Base-by-base conservation (phyloP, 306 rosid genomes). In the Fragaria ananassa region DNA sequence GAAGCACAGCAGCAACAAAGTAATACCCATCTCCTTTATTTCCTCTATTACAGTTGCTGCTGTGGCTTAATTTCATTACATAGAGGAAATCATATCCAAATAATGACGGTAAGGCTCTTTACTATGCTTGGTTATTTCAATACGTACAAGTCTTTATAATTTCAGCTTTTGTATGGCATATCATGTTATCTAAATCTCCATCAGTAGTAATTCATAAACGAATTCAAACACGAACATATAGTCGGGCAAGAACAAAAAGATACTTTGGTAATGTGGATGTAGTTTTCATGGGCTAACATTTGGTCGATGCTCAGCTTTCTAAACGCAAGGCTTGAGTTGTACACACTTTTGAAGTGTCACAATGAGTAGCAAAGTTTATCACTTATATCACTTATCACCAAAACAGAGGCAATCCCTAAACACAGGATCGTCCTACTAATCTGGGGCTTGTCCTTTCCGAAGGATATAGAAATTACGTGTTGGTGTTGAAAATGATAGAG, bases 1-100 rank as follows among this genome's bases (percentile, higher is more conserved):
- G 56, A 77, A 42, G 34, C 76, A 77, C 76, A 77, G 4, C 80
- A 69, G 53, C 81, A 56, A 42, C 81, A 56, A 34, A 57, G 13
- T 8, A 53, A 61, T 45, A 45, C 46, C 78, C 69, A 60, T 61
- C 69, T 74, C 46, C 6, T 3, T 2, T 6, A 67, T 42, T 67
- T 67, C 53, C 19, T 67, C 35, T 67, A 21, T 42, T 12, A 67
- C 47, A 41, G 71, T 67, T 67, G 50, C 35, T 41, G 71, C 53
- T 42, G 71, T 67, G 71, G 53, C 31, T 21, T 21, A 67, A 42
- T 67, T 11, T 41, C 50, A n/a, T 67, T 5, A 67, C 31, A 65
- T 3, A 37, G 29, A 37, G 49, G 49, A 65, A 37, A 37, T 37
- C 47, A 65, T 65, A 65, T 37, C 70, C 70, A 61, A 61, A 47